Evolutionary conservation across 768 basidiomycete genomes (phyloP).

Genomic region (Hebeloma cylindrosporum): DNA sequence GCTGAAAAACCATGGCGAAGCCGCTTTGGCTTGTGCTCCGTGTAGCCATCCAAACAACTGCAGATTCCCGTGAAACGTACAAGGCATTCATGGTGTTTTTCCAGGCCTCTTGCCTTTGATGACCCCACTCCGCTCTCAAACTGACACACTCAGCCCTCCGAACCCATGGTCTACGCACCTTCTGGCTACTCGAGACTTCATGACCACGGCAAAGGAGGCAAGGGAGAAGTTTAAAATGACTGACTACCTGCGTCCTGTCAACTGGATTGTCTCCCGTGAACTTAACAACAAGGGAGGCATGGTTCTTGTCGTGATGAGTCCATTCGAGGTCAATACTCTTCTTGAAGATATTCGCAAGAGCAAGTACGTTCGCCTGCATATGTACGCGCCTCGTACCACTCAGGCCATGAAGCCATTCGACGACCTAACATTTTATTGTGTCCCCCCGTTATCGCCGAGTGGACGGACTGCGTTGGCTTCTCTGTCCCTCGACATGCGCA

Average conservation of each 20-base stretch:
- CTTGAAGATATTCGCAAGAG: constrained; percentile 34
- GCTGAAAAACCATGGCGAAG: constrained; percentile 44
- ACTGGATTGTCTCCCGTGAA: constrained; percentile 40
- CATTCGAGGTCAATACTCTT: constrained; percentile 37
- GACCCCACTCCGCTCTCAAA: constrained; percentile 15
- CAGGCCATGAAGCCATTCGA: constrained; percentile 37
- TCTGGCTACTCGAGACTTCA: constrained; percentile 36
- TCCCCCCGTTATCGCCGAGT: constrained; percentile 28
- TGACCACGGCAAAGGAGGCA: constrained; percentile 58
- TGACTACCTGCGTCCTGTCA: constrained; percentile 38
- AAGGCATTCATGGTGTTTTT: constrained; percentile 50
- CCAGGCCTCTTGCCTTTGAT: constrained; percentile 27
- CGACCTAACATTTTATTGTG: constrained; percentile 28
- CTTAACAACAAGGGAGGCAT: neutral
- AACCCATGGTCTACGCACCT: constrained; percentile 24
- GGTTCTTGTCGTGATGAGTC: constrained; percentile 40
- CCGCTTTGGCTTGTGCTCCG: constrained; percentile 51
- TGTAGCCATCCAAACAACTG: constrained; percentile 42
- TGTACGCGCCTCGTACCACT: constrained; percentile 40
- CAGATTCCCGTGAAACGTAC: constrained; percentile 33
- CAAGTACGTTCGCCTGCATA: constrained; percentile 36
- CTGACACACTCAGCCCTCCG: constrained; percentile 6
- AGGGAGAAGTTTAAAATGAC: constrained; percentile 63
- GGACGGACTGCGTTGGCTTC: constrained; percentile 8
- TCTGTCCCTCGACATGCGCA: constrained; percentile 16